phyloP scores from a whole-genome alignment of 495 filamentous ascomycete species.

The Hypoxylon crocopeplum region DNA sequence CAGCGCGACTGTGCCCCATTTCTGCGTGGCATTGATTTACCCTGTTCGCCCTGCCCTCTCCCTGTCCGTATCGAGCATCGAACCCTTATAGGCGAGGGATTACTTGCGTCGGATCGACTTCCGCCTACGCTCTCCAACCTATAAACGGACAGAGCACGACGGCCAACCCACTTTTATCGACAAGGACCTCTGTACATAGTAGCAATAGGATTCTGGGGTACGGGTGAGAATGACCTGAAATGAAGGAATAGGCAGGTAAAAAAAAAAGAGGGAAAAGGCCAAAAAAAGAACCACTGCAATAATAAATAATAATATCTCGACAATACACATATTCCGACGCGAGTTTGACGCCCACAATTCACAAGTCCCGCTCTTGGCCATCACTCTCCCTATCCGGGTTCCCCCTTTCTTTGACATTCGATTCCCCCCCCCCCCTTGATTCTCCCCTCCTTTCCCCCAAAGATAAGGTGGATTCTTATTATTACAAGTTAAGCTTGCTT shows the following conservation, averaged over 20 bases:
- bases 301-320: constrained; percentile 12
- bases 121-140: constrained; percentile 6
- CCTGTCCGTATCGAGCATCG: constrained; percentile 1
- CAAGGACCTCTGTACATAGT: constrained; percentile 10
- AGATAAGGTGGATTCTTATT: not conserved
- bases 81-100: constrained; percentile 12
- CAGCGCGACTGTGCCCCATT: too few relatives aligned
- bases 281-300: constrained; percentile 2
- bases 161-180: constrained; percentile 16
- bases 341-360: not conserved
- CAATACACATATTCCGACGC: constrained; percentile 7
- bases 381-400: not conserved
- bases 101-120: constrained; percentile 12
- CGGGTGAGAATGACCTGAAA: constrained; percentile 5
- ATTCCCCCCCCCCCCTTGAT: not conserved
- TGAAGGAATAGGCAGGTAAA: constrained; percentile 21
- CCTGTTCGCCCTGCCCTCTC: too few relatives aligned
- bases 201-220: constrained; percentile 20
- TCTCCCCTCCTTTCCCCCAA: not conserved
- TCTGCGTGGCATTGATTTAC: too few relatives aligned
- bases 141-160: constrained; percentile 6
- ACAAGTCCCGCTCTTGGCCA: not conserved
- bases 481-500: not conserved
- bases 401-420: not conserved
- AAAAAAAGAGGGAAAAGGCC: not conserved